Evolutionary conservation across 768 basidiomycete species (phyloP).

Genomic region (Russula emetica): DNA sequence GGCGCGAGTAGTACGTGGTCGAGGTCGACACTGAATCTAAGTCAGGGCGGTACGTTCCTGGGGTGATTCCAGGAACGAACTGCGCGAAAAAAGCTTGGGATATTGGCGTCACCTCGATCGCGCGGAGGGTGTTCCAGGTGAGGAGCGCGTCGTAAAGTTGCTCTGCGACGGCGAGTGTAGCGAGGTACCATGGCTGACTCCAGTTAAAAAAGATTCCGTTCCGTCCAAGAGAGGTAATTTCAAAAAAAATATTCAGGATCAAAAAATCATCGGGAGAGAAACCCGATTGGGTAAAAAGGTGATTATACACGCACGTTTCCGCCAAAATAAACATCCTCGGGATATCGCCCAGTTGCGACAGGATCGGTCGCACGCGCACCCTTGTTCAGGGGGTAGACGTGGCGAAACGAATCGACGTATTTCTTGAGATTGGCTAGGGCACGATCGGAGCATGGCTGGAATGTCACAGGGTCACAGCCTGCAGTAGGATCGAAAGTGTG

Average conservation of each 20-base stretch:
- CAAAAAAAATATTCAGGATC: neutral
- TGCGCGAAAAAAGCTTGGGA: neutral
- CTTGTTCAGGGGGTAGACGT: constrained; percentile 59
- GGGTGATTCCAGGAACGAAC: neutral
- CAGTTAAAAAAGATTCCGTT: neutral
- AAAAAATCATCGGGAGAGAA: neutral
- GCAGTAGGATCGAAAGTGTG: constrained; percentile 64
- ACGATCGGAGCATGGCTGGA: constrained; percentile 51
- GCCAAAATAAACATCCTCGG: constrained; percentile 64
- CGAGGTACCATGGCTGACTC: constrained; percentile 68
- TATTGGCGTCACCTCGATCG: neutral
- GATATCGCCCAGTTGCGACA: constrained; percentile 41
- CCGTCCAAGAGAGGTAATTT: neutral
- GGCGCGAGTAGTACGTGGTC: neutral
- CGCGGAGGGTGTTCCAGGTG: constrained; percentile 36
- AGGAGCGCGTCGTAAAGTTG: constrained; percentile 68
- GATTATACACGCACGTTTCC: constrained; percentile 38
- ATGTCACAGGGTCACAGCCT: constrained; percentile 53
- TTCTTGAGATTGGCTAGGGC: constrained; percentile 60
- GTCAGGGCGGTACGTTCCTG: neutral
- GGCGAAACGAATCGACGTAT: constrained; percentile 64
- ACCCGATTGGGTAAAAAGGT: neutral
- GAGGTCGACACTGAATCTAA: neutral
- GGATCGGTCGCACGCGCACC: constrained; percentile 56
- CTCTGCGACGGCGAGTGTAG: constrained; percentile 68